Base-by-base conservation (phyloP, 371 early-diverging fungal species). In the Mucor lusitanicus region DNA sequence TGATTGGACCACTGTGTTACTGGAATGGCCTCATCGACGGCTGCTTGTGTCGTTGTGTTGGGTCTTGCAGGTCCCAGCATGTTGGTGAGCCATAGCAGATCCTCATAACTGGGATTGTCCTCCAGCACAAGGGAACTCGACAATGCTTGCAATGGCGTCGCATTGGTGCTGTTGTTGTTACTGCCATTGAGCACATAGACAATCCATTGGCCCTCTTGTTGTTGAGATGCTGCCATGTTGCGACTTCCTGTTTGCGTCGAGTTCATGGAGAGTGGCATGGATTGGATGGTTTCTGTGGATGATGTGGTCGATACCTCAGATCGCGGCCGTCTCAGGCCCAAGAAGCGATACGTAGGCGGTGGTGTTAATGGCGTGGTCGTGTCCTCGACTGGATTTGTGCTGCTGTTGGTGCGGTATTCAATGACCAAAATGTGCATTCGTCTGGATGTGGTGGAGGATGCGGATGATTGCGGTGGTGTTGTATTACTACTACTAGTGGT, bases 61-160 rank as follows among this genome's bases (percentile, higher is more conserved):
- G 88, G 88, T 32, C 88, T 72, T 3, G 80, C 90, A n/a, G 84
- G 84, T 8, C 90, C 90, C 44, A 88, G 77, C 13, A 86, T 60
- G 44, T 76, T 82, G 27, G 82, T 72, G 11, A 90, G 67, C 76
- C 74, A 70, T 57, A 88, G 62, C n/a, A 90, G 64, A 56, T 88
- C 90, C 59, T 90, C 90, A 61, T 88, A 90, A 37, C 70, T 75
- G 3, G 79, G 75, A 44, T 77, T 79, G 17, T 81, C 81, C 15
- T 70, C 71, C 1, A 59, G 19, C 2, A 58, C 33, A 13, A 39
- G 15, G 4, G 66, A 55, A 25, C 33, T 6, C 13, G 74, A 73
- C 6, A 78, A 40, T 3, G 62, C 28, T 30, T 64, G 67, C 3
- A 70, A 30, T 15, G 68, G 48, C 7, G 42, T 25, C 27, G 25